Conservation (phyloP, 805 yeast species). For the Naumovozyma castellii region DNA sequence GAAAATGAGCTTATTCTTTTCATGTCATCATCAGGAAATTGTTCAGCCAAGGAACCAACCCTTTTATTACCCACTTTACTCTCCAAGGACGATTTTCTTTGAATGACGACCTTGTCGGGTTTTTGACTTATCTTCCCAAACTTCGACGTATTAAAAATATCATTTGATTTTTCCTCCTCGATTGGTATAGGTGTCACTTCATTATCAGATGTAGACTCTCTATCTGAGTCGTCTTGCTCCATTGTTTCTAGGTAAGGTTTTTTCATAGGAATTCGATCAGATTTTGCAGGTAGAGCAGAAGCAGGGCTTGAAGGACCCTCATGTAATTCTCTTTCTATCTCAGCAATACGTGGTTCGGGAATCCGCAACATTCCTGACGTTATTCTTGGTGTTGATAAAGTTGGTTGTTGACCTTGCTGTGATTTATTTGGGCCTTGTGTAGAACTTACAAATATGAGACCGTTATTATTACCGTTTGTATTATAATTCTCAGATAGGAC, state of each 20-base stretch:
- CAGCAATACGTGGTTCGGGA: constrained; percentile 37
- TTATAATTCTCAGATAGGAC: constrained; percentile 21
- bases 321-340: constrained; percentile 31
- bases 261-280: constrained; percentile 30
- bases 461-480: constrained; percentile 9
- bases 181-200: constrained; percentile 1
- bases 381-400: constrained; percentile 27
- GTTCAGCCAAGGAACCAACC: constrained; percentile 8
- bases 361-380: constrained; percentile 37
- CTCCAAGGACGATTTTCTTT: constrained; percentile 22
- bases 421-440: constrained; percentile 3
- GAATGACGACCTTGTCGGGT: background rate
- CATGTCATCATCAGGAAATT: constrained; percentile 7
- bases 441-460: constrained; percentile 8
- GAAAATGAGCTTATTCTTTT: constrained; percentile 8
- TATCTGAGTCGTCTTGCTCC: constrained; percentile 1
- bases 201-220: constrained; percentile 3
- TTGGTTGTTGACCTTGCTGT: too few relatives aligned
- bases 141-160: background rate
- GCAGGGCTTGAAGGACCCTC: constrained; percentile 34
- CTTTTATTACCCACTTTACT: constrained; percentile 13
- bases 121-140: background rate
- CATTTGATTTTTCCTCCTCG: background rate
- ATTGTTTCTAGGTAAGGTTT: constrained; percentile 19
- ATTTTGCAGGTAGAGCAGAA: constrained; percentile 24